Evolutionary conservation across 345 rosid genomes (phyloP).

Genomic region (Brassica cretica): DNA sequence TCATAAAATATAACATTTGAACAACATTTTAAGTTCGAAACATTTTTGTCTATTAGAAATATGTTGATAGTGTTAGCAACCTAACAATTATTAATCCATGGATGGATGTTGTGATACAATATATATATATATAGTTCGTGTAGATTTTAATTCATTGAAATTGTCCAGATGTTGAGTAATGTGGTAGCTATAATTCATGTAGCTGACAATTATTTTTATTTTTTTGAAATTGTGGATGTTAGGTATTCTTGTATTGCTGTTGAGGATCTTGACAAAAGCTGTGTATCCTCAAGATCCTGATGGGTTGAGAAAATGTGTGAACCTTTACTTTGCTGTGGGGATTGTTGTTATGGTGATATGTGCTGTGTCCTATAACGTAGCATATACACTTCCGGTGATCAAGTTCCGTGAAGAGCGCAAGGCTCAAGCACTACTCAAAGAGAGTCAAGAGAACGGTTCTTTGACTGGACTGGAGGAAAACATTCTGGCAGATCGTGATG

Average conservation of each 20-base stretch:
- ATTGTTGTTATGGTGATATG: slow-evolving; percentile 77
- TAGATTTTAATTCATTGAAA: too few species aligned
- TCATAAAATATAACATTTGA: too few species aligned
- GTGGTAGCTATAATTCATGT: too few species aligned
- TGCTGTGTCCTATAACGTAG: slow-evolving; percentile 65
- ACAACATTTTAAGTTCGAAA: too few species aligned
- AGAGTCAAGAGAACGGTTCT: slow-evolving; percentile 50
- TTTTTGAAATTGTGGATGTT: neutral
- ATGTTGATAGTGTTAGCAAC: too few species aligned
- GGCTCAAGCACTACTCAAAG: slow-evolving; percentile 51
- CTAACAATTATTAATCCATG: too few species aligned
- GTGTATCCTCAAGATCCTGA: slow-evolving; percentile 63
- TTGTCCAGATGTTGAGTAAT: too few species aligned
- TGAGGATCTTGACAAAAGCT: slow-evolving; percentile 82
- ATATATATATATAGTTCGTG: too few species aligned
- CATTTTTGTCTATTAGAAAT: too few species aligned
- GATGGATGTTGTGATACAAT: too few species aligned
- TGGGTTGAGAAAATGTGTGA: slow-evolving; percentile 79
- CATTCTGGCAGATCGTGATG: slow-evolving; percentile 58
- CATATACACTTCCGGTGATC: slow-evolving; percentile 72
- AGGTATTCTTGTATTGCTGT: slow-evolving; percentile 89
- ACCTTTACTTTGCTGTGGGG: slow-evolving; percentile 70
- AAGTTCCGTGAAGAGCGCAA: slow-evolving; percentile 69
- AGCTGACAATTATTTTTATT: neutral
- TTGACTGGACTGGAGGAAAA: slow-evolving; percentile 69